Percentiles rank a stretch among this genome's conserved stretches.
Conservation (phyloP, 1,284 basidiomycete genomes). For the Sparassis latifolia region DNA sequence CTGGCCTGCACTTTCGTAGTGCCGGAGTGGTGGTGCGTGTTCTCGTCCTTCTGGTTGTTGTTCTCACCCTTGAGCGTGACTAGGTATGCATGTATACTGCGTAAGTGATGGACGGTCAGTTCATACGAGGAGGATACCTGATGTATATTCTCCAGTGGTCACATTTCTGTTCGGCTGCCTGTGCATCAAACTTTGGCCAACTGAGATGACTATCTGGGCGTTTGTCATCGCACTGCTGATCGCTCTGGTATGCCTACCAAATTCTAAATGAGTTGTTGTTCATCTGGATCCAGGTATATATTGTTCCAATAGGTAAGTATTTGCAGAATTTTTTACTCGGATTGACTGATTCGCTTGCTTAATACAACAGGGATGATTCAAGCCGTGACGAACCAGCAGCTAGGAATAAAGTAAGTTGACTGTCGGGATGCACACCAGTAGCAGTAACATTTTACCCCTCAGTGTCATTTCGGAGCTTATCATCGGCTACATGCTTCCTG, state of each 20-base stretch:
- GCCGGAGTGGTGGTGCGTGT: slow-evolving; percentile 30
- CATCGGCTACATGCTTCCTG: slow-evolving; percentile 41
- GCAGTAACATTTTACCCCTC: not conserved
- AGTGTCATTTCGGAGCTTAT: slow-evolving; percentile 44
- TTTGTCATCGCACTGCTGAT: slow-evolving; percentile 35
- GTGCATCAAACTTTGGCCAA: slow-evolving; percentile 61
- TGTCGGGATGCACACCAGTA: not conserved
- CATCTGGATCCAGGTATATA: slow-evolving; percentile 25
- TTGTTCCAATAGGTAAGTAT: slow-evolving; percentile 37
- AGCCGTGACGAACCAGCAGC: slow-evolving; percentile 46
- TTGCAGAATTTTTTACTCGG: not conserved
- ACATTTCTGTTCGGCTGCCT: slow-evolving; percentile 59
- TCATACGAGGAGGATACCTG: no score
- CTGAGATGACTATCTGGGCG: slow-evolving; percentile 60
- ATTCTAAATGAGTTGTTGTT: not conserved
- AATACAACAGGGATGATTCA: slow-evolving; percentile 38
- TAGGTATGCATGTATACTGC: slow-evolving; percentile 26
- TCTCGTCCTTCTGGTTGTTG: not conserved
- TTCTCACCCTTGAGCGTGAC: no score
- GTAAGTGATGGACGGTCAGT: slow-evolving; percentile 10
- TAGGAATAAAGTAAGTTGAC: slow-evolving; percentile 33
- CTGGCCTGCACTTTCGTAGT: slow-evolving; percentile 12
- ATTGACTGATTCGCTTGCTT: not conserved
- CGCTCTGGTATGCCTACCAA: slow-evolving; percentile 17
- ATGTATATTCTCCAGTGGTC: slow-evolving; percentile 21